Conservation (phyloP, 208 protist genomes). For the Acanthamoeba lenticulata region DNA sequence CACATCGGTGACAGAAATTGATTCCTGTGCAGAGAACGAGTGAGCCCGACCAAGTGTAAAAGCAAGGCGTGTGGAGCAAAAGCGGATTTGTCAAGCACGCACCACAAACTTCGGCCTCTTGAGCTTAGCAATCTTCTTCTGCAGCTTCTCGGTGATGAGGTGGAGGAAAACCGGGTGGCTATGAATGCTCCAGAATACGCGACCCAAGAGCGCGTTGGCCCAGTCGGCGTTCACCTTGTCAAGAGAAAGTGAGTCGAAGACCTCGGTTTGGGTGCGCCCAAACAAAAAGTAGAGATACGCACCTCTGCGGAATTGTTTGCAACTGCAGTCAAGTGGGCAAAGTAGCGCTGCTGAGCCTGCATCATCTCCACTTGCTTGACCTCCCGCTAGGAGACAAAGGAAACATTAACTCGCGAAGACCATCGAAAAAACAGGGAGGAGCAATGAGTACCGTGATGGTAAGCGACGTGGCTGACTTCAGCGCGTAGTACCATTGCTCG, state of each 20-base stretch:
- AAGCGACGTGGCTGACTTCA: neutral
- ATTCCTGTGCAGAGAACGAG: neutral
- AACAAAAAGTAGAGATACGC: too few species aligned
- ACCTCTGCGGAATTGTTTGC: neutral
- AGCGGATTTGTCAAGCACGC: too few species aligned
- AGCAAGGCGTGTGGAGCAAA: too few species aligned
- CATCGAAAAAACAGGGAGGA: neutral
- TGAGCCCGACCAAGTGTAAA: too few species aligned
- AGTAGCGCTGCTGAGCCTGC: neutral
- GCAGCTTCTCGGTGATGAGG: neutral
- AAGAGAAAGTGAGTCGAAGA: neutral
- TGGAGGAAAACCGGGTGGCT: conserved; percentile 1
- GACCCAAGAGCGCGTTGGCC: neutral
- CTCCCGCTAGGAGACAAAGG: neutral
- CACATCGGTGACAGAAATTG: neutral
- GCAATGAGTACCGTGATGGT: neutral
- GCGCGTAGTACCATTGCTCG: conserved; percentile 2
- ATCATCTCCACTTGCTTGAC: neutral
- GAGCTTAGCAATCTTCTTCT: conserved; percentile 28
- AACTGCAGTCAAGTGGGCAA: neutral
- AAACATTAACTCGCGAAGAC: neutral
- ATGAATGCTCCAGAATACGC: conserved; percentile 24
- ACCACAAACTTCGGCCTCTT: conserved; percentile 50
- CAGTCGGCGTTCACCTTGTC: neutral
- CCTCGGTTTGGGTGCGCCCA: neutral